Evolutionary conservation across 2,329 filamentous ascomycete genomes (phyloP).

Genomic region (Mycocentrospora acerina): DNA sequence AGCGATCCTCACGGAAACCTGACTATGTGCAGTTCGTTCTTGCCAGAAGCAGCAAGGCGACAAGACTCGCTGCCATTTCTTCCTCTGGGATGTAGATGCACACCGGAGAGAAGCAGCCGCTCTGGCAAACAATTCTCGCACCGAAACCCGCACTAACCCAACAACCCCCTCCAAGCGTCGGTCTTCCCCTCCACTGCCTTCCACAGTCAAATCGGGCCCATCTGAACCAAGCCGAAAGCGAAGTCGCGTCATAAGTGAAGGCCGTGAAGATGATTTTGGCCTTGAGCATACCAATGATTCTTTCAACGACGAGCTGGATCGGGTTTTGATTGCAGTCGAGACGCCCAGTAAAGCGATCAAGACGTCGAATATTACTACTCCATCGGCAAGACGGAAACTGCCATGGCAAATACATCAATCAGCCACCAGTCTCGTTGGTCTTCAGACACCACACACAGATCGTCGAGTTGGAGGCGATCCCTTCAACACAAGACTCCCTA

Average conservation of each 20-base stretch:
- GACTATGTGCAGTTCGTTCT: constrained; percentile 50
- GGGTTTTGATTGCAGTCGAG: constrained; percentile 28
- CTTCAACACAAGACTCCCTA: constrained; percentile 11
- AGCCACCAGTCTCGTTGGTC: constrained; percentile 9
- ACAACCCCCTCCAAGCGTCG: constrained; percentile 19
- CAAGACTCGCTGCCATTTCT: constrained; percentile 55
- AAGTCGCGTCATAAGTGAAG: constrained; percentile 20
- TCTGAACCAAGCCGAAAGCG: constrained; percentile 31
- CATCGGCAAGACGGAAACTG: constrained; percentile 34
- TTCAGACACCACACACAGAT: constrained; percentile 34
- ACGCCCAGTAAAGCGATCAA: constrained; percentile 47
- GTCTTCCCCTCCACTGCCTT: constrained; percentile 21
- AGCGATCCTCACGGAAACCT: constrained; percentile 2
- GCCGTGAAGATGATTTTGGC: constrained; percentile 38
- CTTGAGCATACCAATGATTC: constrained; percentile 33
- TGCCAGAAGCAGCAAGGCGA: constrained; percentile 54
- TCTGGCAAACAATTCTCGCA: constrained; percentile 51
- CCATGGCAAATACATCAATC: constrained; percentile 41
- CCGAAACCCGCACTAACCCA: constrained; percentile 18
- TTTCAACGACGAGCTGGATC: constrained; percentile 34
- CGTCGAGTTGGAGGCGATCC: constrained; percentile 9
- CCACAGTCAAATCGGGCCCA: constrained; percentile 12
- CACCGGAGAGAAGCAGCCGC: constrained; percentile 50
- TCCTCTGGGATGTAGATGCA: constrained; percentile 60
- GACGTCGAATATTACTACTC: constrained; percentile 42